Evolutionary conservation across 140 eudicot species (phyloP).

Genomic region (Cichorium intybus): DNA sequence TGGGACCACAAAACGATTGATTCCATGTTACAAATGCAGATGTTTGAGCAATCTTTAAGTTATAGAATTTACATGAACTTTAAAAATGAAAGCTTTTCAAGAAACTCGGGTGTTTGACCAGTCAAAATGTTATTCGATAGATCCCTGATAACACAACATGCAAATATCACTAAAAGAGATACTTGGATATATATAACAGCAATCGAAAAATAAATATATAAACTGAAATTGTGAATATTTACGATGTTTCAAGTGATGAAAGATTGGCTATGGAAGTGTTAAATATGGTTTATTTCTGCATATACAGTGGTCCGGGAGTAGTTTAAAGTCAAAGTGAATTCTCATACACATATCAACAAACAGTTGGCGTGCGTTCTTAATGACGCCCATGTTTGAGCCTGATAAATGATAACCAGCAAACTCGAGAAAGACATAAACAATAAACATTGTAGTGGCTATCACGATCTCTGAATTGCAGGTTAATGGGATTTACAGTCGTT

Average conservation of each 20-base stretch:
- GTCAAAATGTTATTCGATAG: constrained; percentile 40
- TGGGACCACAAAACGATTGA: too few species aligned
- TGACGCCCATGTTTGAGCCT: background rate
- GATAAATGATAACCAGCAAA: background rate
- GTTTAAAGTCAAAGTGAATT: background rate
- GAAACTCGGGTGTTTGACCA: constrained; percentile 37
- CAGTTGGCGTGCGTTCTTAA: constrained; percentile 1
- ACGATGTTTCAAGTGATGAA: constrained; percentile 34
- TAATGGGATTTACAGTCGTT: background rate
- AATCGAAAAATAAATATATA: too few species aligned
- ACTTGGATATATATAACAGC: too few species aligned
- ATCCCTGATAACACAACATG: constrained; percentile 31
- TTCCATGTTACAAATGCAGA: too few species aligned
- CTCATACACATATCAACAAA: background rate
- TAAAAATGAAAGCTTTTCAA: constrained; percentile 24
- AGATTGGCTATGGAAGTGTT: constrained; percentile 32
- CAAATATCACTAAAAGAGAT: constrained; percentile 7
- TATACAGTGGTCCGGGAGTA: background rate
- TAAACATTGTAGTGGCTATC: background rate
- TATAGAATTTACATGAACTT: constrained; percentile 30
- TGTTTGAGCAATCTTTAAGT: background rate
- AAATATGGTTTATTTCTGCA: background rate
- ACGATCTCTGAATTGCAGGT: background rate
- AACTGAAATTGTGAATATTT: too few species aligned
- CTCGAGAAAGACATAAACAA: too few species aligned